Conservation (phyloP, 306 rosid genomes). For the Acacia melanoxylon region DNA sequence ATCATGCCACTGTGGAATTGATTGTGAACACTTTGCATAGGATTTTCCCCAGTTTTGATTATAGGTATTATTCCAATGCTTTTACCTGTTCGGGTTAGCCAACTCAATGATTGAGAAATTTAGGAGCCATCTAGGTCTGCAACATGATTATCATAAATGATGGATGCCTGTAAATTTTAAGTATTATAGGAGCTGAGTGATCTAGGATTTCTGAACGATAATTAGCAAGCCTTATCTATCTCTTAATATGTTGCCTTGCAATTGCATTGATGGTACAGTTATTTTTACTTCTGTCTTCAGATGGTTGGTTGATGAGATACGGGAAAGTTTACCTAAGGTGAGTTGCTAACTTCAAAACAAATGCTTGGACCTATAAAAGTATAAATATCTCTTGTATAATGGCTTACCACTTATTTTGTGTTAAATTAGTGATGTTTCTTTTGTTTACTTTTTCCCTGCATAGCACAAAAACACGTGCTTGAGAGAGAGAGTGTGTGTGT, state of each 20-base stretch:
- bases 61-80: constrained; percentile 56
- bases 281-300: constrained; percentile 48
- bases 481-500: too few relatives aligned
- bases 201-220: constrained; percentile 8
- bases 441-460: neutral
- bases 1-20: constrained; percentile 83
- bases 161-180: constrained; percentile 19
- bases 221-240: neutral
- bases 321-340: constrained; percentile 88
- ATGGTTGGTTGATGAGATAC: constrained; percentile 92
- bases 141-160: constrained; percentile 22
- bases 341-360: constrained; percentile 40
- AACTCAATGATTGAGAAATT: constrained; percentile 21
- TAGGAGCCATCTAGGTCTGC: constrained; percentile 27
- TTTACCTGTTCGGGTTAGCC: constrained; percentile 12
- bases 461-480: neutral
- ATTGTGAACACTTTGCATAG: constrained; percentile 75
- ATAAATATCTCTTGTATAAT: constrained; percentile 8
- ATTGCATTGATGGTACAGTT: constrained; percentile 21
- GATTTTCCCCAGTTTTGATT: constrained; percentile 86
- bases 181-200: constrained; percentile 12
- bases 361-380: constrained; percentile 21
- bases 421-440: neutral
- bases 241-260: constrained; percentile 21
- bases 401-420: neutral